Evolutionary conservation across 2,329 filamentous ascomycete genomes (phyloP).

Genomic region (Passalora sequoiae): DNA sequence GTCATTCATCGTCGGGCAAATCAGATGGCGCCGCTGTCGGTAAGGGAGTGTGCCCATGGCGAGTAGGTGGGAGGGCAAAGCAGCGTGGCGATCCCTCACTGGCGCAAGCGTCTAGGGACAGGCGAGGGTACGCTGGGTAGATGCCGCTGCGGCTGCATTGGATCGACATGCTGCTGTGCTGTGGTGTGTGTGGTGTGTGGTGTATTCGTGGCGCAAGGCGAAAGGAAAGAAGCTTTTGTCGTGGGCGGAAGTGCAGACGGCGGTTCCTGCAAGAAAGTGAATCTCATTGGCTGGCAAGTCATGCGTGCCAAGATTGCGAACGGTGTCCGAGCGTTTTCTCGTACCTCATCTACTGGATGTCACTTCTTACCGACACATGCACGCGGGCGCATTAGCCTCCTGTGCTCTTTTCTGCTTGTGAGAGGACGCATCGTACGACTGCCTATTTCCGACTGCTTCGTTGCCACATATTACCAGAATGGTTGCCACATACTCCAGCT

Average conservation of each 20-base stretch:
- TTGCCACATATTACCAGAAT: too few relatives aligned
- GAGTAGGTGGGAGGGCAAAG: too few relatives aligned
- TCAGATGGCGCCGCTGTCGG: slow-evolving; percentile 8
- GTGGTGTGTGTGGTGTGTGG: not conserved
- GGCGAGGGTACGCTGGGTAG: not conserved
- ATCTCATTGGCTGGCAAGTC: too few relatives aligned
- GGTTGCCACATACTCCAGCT: not conserved
- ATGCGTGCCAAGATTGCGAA: too few relatives aligned
- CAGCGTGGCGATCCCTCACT: slow-evolving; percentile 19
- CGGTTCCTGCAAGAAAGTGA: too few relatives aligned
- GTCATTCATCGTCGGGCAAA: slow-evolving; percentile 15
- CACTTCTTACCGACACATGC: slow-evolving; percentile 8
- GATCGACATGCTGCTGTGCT: not conserved
- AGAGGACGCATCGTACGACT: not conserved
- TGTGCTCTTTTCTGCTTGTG: not conserved
- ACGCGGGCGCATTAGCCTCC: slow-evolving; percentile 10
- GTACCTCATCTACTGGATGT: slow-evolving; percentile 8
- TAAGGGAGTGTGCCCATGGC: slow-evolving; percentile 5
- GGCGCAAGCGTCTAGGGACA: slow-evolving; percentile 7
- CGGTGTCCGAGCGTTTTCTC: too few relatives aligned
- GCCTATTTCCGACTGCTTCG: not conserved
- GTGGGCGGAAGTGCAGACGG: too few relatives aligned
- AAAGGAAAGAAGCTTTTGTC: not conserved
- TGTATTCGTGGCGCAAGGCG: not conserved
- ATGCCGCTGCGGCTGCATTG: slow-evolving; percentile 3